Percentiles rank a stretch among this genome's conserved stretches.
phyloP scores from a whole-genome alignment of 106 monocot species.

The Acanthochlamys bracteata region DNA sequence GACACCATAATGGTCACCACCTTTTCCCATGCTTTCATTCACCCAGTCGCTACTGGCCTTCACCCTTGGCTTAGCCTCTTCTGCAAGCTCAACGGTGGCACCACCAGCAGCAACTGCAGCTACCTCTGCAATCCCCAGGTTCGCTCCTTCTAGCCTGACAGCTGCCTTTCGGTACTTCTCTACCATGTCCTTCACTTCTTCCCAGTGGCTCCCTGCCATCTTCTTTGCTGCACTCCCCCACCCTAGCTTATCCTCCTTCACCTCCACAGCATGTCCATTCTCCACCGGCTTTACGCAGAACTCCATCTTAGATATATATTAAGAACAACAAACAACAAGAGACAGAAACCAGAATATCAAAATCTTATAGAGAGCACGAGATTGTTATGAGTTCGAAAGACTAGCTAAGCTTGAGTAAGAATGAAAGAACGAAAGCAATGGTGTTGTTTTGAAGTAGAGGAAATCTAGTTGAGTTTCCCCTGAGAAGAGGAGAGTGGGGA shows the following conservation, averaged over 20 bases:
- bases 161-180: slow-evolving; percentile 28
- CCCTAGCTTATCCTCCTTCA: slow-evolving; percentile 28
- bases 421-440: not conserved
- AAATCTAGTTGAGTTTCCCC: slow-evolving; percentile 5
- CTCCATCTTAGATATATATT: not conserved
- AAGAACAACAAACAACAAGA: not conserved
- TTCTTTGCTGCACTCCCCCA: slow-evolving; percentile 40
- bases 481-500: not conserved
- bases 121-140: slow-evolving; percentile 40
- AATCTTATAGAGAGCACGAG: not conserved
- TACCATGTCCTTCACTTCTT: slow-evolving; percentile 60
- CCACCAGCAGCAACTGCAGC: slow-evolving; percentile 20
- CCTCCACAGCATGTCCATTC: not conserved
- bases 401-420: not conserved
- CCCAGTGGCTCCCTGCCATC: slow-evolving; percentile 45
- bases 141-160: slow-evolving; percentile 40
- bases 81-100: slow-evolving; percentile 38
- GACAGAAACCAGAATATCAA: not conserved
- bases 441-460: not conserved
- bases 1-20: slow-evolving; percentile 60
- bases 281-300: slow-evolving; percentile 1
- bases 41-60: slow-evolving; percentile 66
- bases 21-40: slow-evolving; percentile 45
- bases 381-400: not conserved
- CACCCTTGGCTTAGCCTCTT: slow-evolving; percentile 34